Conservation (phyloP, 805 yeast species). For the Maudiozyma barnettii region DNA sequence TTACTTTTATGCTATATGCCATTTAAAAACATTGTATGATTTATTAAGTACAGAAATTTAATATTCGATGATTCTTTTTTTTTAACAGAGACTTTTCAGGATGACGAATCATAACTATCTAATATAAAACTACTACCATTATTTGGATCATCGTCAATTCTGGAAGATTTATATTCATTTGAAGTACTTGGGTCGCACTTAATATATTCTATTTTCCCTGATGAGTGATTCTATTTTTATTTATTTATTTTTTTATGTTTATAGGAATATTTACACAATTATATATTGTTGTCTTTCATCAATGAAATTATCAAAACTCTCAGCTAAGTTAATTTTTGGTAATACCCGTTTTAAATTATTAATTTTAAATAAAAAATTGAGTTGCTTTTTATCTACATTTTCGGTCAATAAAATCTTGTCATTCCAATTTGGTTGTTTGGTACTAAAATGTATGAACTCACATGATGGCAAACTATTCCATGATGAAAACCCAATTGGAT, state of each 20-base stretch:
- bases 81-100: too few relatives aligned
- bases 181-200: too few relatives aligned
- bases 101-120: too few relatives aligned
- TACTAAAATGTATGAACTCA: constrained; percentile 5
- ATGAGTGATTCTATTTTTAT: neutral
- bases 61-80: too few relatives aligned
- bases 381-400: neutral
- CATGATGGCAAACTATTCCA: constrained; percentile 19
- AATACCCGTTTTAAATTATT: constrained; percentile 10
- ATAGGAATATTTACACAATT: constrained; percentile 7
- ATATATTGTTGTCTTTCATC: constrained; percentile 18
- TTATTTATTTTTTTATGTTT: neutral
- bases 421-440: neutral
- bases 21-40: too few relatives aligned
- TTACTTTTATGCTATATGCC: too few relatives aligned
- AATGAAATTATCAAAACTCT: constrained; percentile 15
- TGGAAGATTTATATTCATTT: too few relatives aligned
- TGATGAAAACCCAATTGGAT: constrained; percentile 17
- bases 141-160: too few relatives aligned
- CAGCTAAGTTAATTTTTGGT: constrained; percentile 12
- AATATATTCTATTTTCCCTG: too few relatives aligned
- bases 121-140: too few relatives aligned
- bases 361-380: constrained; percentile 13
- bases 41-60: too few relatives aligned
- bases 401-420: neutral